These are phyloP conservation scores for Sambucus nigra DNA, from an alignment of 129 eudicot genomes.

Conservation along the genomic window DNA sequence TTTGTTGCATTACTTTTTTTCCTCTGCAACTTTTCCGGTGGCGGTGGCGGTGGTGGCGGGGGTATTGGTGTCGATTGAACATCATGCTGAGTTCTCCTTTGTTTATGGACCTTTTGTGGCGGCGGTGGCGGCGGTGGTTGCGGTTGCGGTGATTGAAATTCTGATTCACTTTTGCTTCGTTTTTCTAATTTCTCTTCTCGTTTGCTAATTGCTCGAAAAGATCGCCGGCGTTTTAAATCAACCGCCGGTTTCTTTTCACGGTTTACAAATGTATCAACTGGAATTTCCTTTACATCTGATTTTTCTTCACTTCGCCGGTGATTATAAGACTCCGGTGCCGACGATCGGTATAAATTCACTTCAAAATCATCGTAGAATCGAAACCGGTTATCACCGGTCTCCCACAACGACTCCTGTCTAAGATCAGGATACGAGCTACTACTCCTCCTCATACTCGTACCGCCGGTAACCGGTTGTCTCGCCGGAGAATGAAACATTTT, in stretches of 20 bases:
- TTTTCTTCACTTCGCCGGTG: constrained; percentile 16
- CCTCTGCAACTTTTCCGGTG: constrained; percentile 17
- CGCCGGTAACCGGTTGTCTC: no score
- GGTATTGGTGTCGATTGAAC: constrained; percentile 9
- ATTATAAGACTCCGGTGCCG: constrained; percentile 10
- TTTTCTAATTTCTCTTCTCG: constrained; percentile 8
- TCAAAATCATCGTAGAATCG: constrained; percentile 55
- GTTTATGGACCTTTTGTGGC: not conserved
- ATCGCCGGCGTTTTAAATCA: constrained; percentile 24
- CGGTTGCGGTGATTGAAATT: constrained; percentile 18
- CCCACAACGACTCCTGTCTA: constrained; percentile 42
- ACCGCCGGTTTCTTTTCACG: constrained; percentile 21
- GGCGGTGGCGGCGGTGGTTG: constrained; percentile 22
- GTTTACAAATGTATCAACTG: constrained; percentile 45
- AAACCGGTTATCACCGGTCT: constrained; percentile 20
- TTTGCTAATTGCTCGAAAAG: constrained; percentile 28
- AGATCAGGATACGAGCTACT: constrained; percentile 71
- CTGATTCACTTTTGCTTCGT: constrained; percentile 9
- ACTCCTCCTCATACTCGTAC: constrained; percentile 48
- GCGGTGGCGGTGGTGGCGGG: not conserved
- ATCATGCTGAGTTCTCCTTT: not conserved
- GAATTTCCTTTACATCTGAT: constrained; percentile 42
- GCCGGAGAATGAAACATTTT: not conserved
- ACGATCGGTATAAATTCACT: constrained; percentile 27
- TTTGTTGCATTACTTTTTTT: constrained; percentile 56